A percentile compares a stretch with the other conserved stretches of the same genome.
Conservation (phyloP, 164 flowering plant genomes). For the Aristolochia californica region DNA sequence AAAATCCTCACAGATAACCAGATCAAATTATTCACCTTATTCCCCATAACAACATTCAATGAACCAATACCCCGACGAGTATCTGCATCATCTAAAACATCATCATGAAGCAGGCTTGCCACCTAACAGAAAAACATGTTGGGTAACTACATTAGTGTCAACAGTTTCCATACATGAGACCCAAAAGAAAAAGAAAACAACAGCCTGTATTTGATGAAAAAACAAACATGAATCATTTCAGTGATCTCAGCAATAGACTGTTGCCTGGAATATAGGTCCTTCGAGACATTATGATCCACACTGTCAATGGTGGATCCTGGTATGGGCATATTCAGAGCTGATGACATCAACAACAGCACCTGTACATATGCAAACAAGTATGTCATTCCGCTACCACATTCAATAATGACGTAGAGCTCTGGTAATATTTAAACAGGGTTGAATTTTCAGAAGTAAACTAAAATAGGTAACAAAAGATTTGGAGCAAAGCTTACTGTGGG, state of each 20-base stretch:
- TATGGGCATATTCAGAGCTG: conserved; percentile 52
- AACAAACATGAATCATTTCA: conserved; percentile 96
- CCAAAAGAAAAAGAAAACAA: background rate
- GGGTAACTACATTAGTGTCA: background rate
- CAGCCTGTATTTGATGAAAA: background rate
- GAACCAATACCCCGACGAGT: conserved; percentile 94
- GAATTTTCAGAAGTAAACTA: background rate
- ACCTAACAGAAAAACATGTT: conserved; percentile 34
- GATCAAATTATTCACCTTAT: conserved; percentile 44
- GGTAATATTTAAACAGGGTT: background rate
- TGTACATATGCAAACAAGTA: conserved; percentile 20
- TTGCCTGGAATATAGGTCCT: conserved; percentile 57
- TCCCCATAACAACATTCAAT: conserved; percentile 83
- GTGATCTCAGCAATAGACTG: conserved; percentile 88
- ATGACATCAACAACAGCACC: conserved; percentile 87
- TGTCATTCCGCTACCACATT: background rate
- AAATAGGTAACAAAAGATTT: background rate
- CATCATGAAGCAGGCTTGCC: conserved; percentile 98
- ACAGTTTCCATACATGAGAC: background rate
- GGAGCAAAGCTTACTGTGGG: conserved; percentile 50
- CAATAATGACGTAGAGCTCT: too few species aligned
- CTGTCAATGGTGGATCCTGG: conserved; percentile 21
- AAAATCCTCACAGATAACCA: background rate
- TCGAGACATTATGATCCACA: conserved; percentile 23
- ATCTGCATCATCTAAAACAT: conserved; percentile 95